Evolutionary conservation across 306 rosid genomes (phyloP).

Genomic region (Prunus mongolica): DNA sequence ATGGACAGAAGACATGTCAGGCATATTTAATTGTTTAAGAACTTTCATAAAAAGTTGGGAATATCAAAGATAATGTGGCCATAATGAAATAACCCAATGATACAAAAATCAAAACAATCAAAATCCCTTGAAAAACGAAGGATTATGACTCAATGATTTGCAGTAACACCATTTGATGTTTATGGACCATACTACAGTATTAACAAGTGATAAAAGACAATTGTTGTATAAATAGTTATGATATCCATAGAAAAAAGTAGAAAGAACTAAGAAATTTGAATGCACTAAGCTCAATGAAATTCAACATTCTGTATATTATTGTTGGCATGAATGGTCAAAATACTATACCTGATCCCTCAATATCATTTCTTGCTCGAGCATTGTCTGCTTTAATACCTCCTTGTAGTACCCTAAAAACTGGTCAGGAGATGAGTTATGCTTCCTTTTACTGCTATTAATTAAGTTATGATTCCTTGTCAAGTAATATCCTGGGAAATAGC

Average conservation of each 20-base stretch:
- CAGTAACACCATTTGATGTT: not conserved
- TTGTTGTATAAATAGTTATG: not conserved
- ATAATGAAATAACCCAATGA: not conserved
- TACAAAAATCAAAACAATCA: not conserved
- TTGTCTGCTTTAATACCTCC: constrained; percentile 55
- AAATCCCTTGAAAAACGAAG: not conserved
- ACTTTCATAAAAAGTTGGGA: not conserved
- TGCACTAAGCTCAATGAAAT: not conserved
- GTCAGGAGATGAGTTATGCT: constrained; percentile 19
- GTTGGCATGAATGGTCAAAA: not conserved
- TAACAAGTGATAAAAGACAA: not conserved
- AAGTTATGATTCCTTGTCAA: constrained; percentile 28
- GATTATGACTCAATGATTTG: not conserved
- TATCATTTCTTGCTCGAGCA: constrained; percentile 60
- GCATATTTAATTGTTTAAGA: not conserved
- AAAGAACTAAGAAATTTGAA: not conserved
- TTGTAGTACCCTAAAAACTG: constrained; percentile 30
- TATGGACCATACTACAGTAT: not conserved
- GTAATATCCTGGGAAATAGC: constrained; percentile 28
- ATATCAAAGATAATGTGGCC: not conserved
- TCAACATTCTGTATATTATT: not conserved
- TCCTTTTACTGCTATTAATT: constrained; percentile 35
- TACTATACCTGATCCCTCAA: constrained; percentile 63
- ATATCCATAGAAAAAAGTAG: not conserved
- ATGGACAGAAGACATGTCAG: constrained; percentile 14